Evolutionary conservation across 2,329 filamentous ascomycete species (phyloP).

Genomic region (Beauveria pseudobassiana): DNA sequence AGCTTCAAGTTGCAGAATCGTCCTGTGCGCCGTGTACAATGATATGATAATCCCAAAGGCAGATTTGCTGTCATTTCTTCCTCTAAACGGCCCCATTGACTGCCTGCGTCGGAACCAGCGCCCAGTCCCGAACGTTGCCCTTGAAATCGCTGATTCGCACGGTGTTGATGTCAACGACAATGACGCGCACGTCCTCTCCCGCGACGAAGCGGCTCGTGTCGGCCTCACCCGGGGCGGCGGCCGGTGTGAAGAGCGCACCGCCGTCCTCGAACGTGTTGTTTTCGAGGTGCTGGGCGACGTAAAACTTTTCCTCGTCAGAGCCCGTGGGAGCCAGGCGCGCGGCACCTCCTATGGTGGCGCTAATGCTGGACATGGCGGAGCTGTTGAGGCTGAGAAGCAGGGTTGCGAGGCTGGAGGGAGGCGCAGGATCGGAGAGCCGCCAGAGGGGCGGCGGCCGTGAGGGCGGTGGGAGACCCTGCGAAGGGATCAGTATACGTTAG

Average conservation of each 20-base stretch:
- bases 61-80: background rate
- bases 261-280: conserved; percentile 75
- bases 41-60: background rate
- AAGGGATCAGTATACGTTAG: conserved; percentile 6
- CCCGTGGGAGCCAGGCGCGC: conserved; percentile 66
- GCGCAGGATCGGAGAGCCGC: conserved; percentile 56
- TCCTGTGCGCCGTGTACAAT: conserved; percentile 4
- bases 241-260: conserved; percentile 24
- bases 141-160: conserved; percentile 93
- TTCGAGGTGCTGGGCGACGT: conserved; percentile 73
- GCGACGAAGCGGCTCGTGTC: conserved; percentile 63
- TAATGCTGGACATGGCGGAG: conserved; percentile 78
- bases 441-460: conserved; percentile 49
- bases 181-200: conserved; percentile 77
- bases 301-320: conserved; percentile 78
- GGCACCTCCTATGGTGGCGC: conserved; percentile 85
- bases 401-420: conserved; percentile 68
- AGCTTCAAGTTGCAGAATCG: background rate
- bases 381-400: conserved; percentile 89
- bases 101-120: conserved; percentile 29
- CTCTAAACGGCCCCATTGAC: conserved; percentile 33
- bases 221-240: conserved; percentile 36
- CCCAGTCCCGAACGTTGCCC: conserved; percentile 80
- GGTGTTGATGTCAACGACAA: conserved; percentile 76
- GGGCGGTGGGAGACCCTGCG: conserved; percentile 78